Conservation (phyloP, 2,329 filamentous ascomycete genomes). For the Colletotrichum simmondsii region DNA sequence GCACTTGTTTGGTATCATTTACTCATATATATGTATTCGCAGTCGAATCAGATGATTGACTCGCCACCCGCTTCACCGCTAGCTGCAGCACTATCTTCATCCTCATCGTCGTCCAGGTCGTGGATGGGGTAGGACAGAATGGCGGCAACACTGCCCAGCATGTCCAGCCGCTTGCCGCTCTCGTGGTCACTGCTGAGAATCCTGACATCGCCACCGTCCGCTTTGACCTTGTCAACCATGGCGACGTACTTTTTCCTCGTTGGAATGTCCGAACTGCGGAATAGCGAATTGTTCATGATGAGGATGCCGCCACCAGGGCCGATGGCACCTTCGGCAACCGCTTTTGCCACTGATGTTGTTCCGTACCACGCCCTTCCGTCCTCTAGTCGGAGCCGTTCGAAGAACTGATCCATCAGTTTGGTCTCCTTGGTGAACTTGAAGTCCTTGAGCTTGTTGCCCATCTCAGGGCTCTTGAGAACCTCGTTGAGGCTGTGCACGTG, state of each 20-base stretch:
- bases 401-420: constrained; percentile 85
- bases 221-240: constrained; percentile 88
- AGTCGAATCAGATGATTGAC: constrained; percentile 14
- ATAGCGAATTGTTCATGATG: constrained; percentile 87
- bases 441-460: constrained; percentile 81
- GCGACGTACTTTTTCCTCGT: constrained; percentile 84
- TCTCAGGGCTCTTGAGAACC: constrained; percentile 83
- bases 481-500: constrained; percentile 90
- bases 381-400: constrained; percentile 80
- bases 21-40: neutral
- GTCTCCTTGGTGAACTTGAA: constrained; percentile 91
- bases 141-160: constrained; percentile 87
- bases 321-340: constrained; percentile 88
- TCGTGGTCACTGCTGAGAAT: constrained; percentile 95
- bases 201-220: constrained; percentile 86
- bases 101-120: constrained; percentile 80
- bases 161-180: constrained; percentile 86
- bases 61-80: constrained; percentile 11
- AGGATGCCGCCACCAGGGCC: constrained; percentile 86
- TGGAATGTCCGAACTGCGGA: constrained; percentile 82
- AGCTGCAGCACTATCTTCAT: constrained; percentile 45
- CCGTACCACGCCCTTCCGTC: constrained; percentile 95
- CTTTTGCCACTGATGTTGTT: constrained; percentile 80
- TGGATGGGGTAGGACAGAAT: constrained; percentile 89
- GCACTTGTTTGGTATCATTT: neutral